Evolutionary conservation across 306 rosid genomes (phyloP).

Genomic region (Prunus salicina): DNA sequence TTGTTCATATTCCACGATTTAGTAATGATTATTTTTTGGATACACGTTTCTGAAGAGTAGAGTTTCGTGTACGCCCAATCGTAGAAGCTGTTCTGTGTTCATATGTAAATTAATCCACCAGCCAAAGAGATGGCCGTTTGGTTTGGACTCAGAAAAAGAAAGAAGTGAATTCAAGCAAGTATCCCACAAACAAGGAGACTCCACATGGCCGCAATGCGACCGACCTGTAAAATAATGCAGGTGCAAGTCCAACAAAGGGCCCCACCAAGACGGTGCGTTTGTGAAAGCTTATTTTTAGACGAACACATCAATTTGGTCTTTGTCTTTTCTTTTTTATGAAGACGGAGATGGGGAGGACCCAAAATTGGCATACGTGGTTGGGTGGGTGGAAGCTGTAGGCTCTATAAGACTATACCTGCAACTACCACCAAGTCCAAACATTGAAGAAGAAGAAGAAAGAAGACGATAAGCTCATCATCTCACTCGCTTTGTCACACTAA

Average conservation of each 20-base stretch:
- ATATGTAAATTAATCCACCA: background rate
- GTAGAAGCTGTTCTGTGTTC: background rate
- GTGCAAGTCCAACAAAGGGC: constrained; percentile 1
- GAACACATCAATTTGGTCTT: background rate
- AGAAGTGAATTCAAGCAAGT: background rate
- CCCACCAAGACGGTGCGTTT: constrained; percentile 9
- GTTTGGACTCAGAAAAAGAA: too few species aligned
- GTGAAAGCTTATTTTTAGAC: background rate
- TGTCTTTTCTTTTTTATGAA: background rate
- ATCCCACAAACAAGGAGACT: background rate
- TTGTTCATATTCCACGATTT: background rate
- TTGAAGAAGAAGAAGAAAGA: too few species aligned
- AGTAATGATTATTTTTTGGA: background rate
- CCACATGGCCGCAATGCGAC: background rate
- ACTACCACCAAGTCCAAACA: too few species aligned
- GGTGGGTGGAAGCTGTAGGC: too few species aligned
- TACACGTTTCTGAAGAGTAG: background rate
- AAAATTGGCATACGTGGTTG: background rate
- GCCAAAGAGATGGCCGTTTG: too few species aligned
- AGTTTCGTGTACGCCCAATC: background rate
- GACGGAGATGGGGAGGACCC: background rate
- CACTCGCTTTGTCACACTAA: background rate
- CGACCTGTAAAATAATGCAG: background rate
- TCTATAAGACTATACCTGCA: too few species aligned
- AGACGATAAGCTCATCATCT: too few species aligned